Conservation (phyloP, 331 rosid genomes). For the Arachis monticola region DNA sequence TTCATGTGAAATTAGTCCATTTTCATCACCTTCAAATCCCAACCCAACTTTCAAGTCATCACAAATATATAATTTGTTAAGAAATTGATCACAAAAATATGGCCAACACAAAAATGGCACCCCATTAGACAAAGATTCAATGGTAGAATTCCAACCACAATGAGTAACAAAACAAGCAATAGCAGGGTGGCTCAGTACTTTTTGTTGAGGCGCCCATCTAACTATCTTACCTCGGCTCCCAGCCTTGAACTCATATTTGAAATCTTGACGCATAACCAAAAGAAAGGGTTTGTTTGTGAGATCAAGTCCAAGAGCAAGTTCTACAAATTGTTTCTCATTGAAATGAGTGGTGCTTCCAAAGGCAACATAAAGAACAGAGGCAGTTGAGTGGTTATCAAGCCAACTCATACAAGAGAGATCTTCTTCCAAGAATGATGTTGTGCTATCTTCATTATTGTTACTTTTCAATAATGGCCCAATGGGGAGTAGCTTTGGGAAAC, state of each 20-base stretch:
- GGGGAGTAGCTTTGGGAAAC: slow-evolving; percentile 24
- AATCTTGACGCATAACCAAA: too few relatives aligned
- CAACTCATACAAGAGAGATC: not conserved
- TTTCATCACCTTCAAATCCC: slow-evolving; percentile 9
- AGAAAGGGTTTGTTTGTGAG: too few relatives aligned
- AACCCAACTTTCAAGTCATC: slow-evolving; percentile 53
- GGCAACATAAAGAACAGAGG: too few relatives aligned
- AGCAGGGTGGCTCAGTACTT: slow-evolving; percentile 44
- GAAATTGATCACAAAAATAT: slow-evolving; percentile 53
- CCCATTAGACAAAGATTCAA: slow-evolving; percentile 48
- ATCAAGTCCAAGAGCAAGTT: too few relatives aligned
- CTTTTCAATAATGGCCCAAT: slow-evolving; percentile 37
- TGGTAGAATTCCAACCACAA: slow-evolving; percentile 62
- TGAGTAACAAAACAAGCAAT: slow-evolving; percentile 53
- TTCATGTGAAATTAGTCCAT: not conserved
- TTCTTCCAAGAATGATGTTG: slow-evolving; percentile 27
- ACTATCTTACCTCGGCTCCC: slow-evolving; percentile 31
- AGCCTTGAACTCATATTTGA: too few relatives aligned
- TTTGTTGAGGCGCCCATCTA: slow-evolving; percentile 51
- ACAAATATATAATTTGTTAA: slow-evolving; percentile 47
- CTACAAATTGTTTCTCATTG: too few relatives aligned
- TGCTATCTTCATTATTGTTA: too few relatives aligned
- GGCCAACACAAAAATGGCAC: slow-evolving; percentile 59
- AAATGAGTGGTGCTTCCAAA: too few relatives aligned
- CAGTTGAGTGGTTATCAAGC: too few relatives aligned